Evolutionary conservation across 2,329 filamentous ascomycete species (phyloP).

Genomic region (Bertia moriformis): DNA sequence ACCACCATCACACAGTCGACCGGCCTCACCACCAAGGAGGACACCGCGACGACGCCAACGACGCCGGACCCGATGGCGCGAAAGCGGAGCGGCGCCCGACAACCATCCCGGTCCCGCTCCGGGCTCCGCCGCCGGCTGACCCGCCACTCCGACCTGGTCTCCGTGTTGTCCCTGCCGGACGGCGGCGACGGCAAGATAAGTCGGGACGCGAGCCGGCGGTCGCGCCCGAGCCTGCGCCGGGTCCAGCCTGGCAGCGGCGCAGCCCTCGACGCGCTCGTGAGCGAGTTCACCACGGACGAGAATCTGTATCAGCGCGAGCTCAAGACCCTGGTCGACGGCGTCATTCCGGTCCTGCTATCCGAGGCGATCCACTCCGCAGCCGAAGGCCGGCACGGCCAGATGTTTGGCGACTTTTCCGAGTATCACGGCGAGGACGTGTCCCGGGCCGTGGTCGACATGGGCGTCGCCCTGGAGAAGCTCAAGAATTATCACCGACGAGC

Average conservation of each 20-base stretch:
- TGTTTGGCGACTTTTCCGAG: slow-evolving; percentile 46
- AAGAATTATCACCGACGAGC: slow-evolving; percentile 69
- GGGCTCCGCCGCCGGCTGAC: slow-evolving; percentile 64
- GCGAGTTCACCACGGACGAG: slow-evolving; percentile 72
- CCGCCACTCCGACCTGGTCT: slow-evolving; percentile 86
- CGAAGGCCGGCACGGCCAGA: slow-evolving; percentile 39
- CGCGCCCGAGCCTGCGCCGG: slow-evolving; percentile 14
- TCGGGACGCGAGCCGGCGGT: slow-evolving; percentile 56
- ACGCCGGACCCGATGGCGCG: slow-evolving; percentile 24
- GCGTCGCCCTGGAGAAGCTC: slow-evolving; percentile 72
- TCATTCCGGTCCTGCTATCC: slow-evolving; percentile 79
- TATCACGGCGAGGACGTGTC: slow-evolving; percentile 48
- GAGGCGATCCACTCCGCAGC: slow-evolving; percentile 65
- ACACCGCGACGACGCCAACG: slow-evolving; percentile 27
- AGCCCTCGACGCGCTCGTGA: slow-evolving; percentile 62
- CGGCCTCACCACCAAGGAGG: not conserved
- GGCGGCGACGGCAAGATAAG: slow-evolving; percentile 34
- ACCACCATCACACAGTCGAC: slow-evolving; percentile 29
- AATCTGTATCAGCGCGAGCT: slow-evolving; percentile 78
- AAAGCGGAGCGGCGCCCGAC: slow-evolving; percentile 27
- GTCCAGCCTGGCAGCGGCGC: slow-evolving; percentile 42
- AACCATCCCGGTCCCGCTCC: slow-evolving; percentile 25
- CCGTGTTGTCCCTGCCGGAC: slow-evolving; percentile 66
- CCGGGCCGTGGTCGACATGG: slow-evolving; percentile 87
- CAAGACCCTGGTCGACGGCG: slow-evolving; percentile 83